Evolutionary conservation across 2,329 filamentous ascomycete genomes (phyloP).

Genomic region (Paramyrothecium roridum): DNA sequence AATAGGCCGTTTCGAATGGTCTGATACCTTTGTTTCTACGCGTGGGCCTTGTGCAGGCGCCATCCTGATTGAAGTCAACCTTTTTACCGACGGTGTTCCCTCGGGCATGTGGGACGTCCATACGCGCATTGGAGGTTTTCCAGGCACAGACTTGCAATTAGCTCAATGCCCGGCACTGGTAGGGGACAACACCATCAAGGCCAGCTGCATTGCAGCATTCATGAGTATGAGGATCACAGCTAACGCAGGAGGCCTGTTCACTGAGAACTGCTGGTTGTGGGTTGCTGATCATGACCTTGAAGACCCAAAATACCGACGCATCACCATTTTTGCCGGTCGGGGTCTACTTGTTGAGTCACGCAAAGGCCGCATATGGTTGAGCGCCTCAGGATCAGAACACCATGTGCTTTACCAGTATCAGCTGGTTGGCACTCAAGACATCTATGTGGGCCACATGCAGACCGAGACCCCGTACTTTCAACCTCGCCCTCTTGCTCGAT

Average conservation of each 20-base stretch:
- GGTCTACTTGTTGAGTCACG: slow-evolving; percentile 43
- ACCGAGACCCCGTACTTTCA: slow-evolving; percentile 73
- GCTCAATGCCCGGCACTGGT: slow-evolving; percentile 60
- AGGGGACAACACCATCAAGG: slow-evolving; percentile 20
- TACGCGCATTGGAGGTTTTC: slow-evolving; percentile 69
- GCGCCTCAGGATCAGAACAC: slow-evolving; percentile 65
- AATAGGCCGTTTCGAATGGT: slow-evolving; percentile 64
- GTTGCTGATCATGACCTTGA: slow-evolving; percentile 55
- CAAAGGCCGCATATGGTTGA: slow-evolving; percentile 51
- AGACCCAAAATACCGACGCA: slow-evolving; percentile 40
- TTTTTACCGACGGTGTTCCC: slow-evolving; percentile 43
- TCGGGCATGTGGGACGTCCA: slow-evolving; percentile 73
- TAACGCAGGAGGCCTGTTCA: slow-evolving; percentile 32
- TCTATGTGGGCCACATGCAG: slow-evolving; percentile 64
- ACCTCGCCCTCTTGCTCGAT: slow-evolving; percentile 56
- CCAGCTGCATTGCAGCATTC: slow-evolving; percentile 37
- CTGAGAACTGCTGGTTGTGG: slow-evolving; percentile 45
- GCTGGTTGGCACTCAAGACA: slow-evolving; percentile 54
- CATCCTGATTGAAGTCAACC: slow-evolving; percentile 70
- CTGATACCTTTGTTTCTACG: slow-evolving; percentile 69
- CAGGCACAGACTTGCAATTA: slow-evolving; percentile 66
- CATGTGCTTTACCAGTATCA: slow-evolving; percentile 68
- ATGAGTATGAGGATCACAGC: slow-evolving; percentile 40
- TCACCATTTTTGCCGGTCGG: slow-evolving; percentile 50
- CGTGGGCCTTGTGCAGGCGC: slow-evolving; percentile 66